Percentiles rank a stretch among this genome's conserved stretches.
phyloP scores from a whole-genome alignment of 305 asterid species.

The Stenogyne calaminthoides region DNA sequence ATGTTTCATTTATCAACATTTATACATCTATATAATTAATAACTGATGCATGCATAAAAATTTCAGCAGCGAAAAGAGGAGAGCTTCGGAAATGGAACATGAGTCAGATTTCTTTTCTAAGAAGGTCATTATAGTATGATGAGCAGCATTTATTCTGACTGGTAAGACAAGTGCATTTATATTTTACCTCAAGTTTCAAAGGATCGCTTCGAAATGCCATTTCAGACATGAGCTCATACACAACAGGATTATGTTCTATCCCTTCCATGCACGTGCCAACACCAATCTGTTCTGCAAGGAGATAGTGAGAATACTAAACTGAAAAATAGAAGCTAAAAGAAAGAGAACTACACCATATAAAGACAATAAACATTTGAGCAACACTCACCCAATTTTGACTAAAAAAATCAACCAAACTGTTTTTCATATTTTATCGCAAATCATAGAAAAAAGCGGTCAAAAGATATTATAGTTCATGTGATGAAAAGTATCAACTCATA shows the following conservation, averaged over 20 bases:
- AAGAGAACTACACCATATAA: conserved; percentile 8
- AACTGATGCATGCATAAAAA: not conserved
- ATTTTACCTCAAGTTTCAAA: conserved; percentile 65
- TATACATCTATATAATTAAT: not conserved
- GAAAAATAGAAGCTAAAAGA: conserved; percentile 14
- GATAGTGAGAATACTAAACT: conserved; percentile 32
- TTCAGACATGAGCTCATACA: conserved; percentile 94
- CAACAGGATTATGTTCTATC: conserved; percentile 95
- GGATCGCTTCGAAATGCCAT: conserved; percentile 81
- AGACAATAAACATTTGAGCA: not conserved
- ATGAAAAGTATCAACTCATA: too few relatives aligned
- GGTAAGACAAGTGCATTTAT: not conserved
- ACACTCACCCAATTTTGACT: too few relatives aligned
- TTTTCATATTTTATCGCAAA: too few relatives aligned
- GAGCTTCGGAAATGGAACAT: conserved; percentile 8
- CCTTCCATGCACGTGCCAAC: conserved; percentile 99
- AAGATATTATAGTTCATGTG: too few relatives aligned
- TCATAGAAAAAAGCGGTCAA: too few relatives aligned
- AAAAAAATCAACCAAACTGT: too few relatives aligned
- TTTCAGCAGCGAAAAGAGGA: not conserved
- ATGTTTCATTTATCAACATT: not conserved
- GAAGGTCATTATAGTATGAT: conserved; percentile 11
- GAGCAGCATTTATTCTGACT: conserved; percentile 2
- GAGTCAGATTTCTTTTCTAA: not conserved
- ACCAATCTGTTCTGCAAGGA: conserved; percentile 69